These are phyloP conservation scores for Phytophthora boehmeriae DNA, from an alignment of 352 stramenopile species.

Conservation along the genomic window DNA sequence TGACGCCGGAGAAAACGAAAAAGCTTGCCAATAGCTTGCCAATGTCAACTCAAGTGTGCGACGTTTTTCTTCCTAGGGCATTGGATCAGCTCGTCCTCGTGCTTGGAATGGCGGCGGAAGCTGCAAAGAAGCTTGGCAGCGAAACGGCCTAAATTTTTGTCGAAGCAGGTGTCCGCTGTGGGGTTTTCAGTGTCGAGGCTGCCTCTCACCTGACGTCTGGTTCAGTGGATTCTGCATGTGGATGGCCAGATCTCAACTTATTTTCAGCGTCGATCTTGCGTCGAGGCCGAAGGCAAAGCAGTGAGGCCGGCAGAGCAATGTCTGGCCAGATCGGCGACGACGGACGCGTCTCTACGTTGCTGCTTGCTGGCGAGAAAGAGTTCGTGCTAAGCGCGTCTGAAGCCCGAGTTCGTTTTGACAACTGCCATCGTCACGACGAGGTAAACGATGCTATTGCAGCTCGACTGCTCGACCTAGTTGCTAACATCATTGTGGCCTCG, in stretches of 20 bases:
- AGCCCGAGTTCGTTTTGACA: constrained; percentile 18
- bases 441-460: neutral
- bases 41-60: neutral
- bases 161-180: neutral
- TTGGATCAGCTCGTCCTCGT: neutral
- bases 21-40: no score
- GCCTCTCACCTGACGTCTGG: constrained; percentile 19
- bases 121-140: constrained; percentile 11
- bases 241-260: constrained; percentile 6
- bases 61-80: neutral
- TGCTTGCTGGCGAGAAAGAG: constrained; percentile 25
- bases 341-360: constrained; percentile 15
- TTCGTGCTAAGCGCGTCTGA: constrained; percentile 16
- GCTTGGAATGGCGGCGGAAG: constrained; percentile 22
- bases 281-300: neutral
- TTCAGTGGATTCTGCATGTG: neutral
- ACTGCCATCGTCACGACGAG: constrained; percentile 13
- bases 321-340: constrained; percentile 7
- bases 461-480: neutral
- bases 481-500: constrained; percentile 11
- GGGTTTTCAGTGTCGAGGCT: constrained; percentile 9
- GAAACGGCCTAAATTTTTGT: constrained; percentile 29
- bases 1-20: constrained; percentile 1
- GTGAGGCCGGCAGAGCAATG: neutral
- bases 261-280: constrained; percentile 17